Evolutionary conservation across 331 rosid genomes (phyloP).

Genomic region (Quercus phellos): DNA sequence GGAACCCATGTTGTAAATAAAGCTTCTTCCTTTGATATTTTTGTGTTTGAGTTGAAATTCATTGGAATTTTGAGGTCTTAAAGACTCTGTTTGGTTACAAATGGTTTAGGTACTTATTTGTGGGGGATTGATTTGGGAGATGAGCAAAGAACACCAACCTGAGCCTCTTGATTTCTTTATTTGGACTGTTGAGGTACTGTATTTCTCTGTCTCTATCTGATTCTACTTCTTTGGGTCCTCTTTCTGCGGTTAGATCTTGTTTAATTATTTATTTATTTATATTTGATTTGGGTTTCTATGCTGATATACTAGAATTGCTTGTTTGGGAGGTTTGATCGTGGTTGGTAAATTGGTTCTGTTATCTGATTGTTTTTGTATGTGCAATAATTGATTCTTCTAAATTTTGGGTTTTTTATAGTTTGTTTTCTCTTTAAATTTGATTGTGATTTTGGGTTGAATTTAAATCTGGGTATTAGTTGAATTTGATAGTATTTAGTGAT

Average conservation of each 20-base stretch:
- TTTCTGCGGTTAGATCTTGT: conserved; percentile 23
- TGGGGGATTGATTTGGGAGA: conserved; percentile 53
- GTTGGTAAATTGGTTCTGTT: not conserved
- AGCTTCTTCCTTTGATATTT: not conserved
- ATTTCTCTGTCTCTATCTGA: not conserved
- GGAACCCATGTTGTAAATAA: not conserved
- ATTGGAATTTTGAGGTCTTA: not conserved
- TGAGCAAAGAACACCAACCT: conserved; percentile 81
- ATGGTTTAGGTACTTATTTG: conserved; percentile 32
- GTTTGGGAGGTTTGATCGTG: not conserved
- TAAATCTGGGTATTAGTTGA: not conserved
- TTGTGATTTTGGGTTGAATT: conserved; percentile 1
- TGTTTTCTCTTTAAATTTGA: not conserved
- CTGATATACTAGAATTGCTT: conserved; percentile 7
- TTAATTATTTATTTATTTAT: not conserved
- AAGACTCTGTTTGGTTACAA: conserved; percentile 18
- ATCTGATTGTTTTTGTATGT: not conserved
- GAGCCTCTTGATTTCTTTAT: conserved; percentile 99
- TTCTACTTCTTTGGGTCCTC: conserved; percentile 17
- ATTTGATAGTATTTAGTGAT: not conserved
- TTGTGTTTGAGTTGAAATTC: conserved; percentile 7
- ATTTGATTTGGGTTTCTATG: conserved; percentile 9
- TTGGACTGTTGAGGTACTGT: conserved; percentile 95
- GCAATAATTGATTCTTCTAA: not conserved
- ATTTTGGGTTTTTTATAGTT: not conserved